Evolutionary conservation across 2,329 filamentous ascomycete genomes (phyloP).

Genomic region (Pyricularia sp.): DNA sequence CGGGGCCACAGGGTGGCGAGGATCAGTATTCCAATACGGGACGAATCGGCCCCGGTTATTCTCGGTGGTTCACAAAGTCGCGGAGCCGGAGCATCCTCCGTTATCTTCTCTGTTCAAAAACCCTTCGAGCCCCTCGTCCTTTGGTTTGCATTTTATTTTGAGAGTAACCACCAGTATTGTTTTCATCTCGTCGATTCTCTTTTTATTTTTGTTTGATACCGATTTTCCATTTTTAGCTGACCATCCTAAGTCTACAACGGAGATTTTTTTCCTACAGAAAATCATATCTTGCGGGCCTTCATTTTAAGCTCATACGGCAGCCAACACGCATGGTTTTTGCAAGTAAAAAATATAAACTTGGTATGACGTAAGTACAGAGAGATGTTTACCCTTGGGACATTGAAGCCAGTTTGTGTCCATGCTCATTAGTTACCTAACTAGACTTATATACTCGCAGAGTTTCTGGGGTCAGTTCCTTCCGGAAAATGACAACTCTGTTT

Average conservation of each 20-base stretch:
- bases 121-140: background rate
- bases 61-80: background rate
- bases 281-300: background rate
- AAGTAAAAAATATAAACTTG: background rate
- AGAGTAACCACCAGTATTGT: too few species aligned
- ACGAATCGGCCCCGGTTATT: too few species aligned
- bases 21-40: too few species aligned
- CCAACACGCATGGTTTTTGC: background rate
- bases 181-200: too few species aligned
- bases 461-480: too few species aligned
- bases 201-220: too few species aligned
- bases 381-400: background rate
- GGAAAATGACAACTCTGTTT: background rate
- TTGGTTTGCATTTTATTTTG: background rate
- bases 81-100: background rate
- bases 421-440: background rate
- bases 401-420: background rate
- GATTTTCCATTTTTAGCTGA: too few species aligned
- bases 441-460: background rate
- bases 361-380: background rate
- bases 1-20: too few species aligned
- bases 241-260: too few species aligned
- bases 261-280: too few species aligned
- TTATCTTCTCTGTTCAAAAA: background rate
- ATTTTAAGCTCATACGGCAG: background rate